These are phyloP conservation scores for Fomitopsis schrenkii DNA, from an alignment of 1,284 basidiomycete species.

Conservation along the genomic window DNA sequence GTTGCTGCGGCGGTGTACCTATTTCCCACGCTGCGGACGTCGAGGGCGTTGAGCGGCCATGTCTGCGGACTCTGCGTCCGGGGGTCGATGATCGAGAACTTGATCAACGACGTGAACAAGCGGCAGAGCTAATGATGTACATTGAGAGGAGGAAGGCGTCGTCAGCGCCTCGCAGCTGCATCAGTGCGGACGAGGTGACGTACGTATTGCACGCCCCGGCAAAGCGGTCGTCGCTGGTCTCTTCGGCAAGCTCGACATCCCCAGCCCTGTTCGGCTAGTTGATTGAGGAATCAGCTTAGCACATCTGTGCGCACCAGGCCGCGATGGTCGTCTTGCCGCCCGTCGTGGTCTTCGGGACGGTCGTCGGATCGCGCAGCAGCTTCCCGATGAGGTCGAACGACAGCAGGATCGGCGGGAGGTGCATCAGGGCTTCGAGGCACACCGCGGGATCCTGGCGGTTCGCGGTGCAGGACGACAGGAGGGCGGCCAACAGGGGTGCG, in stretches of 20 bases:
- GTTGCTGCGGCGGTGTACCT: too few species aligned
- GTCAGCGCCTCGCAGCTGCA: not conserved
- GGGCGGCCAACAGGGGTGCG: constrained; percentile 57
- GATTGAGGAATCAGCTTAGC: constrained; percentile 62
- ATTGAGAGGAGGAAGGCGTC: not conserved
- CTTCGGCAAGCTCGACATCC: constrained; percentile 56
- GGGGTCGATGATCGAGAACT: constrained; percentile 55
- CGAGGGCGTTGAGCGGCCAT: too few species aligned
- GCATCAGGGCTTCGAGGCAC: too few species aligned
- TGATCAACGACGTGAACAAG: constrained; percentile 69
- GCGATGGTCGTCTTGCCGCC: constrained; percentile 53
- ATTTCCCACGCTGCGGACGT: too few species aligned
- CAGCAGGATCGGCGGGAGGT: too few species aligned
- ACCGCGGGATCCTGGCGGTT: constrained; percentile 27
- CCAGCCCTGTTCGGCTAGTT: constrained; percentile 66
- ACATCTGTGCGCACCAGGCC: constrained; percentile 56
- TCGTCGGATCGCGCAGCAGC: too few species aligned
- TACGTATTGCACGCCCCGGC: constrained; percentile 65
- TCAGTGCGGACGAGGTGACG: constrained; percentile 21
- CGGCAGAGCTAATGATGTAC: constrained; percentile 53
- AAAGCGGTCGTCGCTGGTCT: constrained; percentile 66
- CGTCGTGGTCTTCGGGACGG: too few species aligned
- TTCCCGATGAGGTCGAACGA: too few species aligned
- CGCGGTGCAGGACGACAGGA: constrained; percentile 34
- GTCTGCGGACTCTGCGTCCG: constrained; percentile 65